Percentiles rank a stretch among this genome's conserved stretches.
Evolutionary conservation across 495 filamentous ascomycete genomes (phyloP).

Genomic region (Melanomma pulvis-pyrius): DNA sequence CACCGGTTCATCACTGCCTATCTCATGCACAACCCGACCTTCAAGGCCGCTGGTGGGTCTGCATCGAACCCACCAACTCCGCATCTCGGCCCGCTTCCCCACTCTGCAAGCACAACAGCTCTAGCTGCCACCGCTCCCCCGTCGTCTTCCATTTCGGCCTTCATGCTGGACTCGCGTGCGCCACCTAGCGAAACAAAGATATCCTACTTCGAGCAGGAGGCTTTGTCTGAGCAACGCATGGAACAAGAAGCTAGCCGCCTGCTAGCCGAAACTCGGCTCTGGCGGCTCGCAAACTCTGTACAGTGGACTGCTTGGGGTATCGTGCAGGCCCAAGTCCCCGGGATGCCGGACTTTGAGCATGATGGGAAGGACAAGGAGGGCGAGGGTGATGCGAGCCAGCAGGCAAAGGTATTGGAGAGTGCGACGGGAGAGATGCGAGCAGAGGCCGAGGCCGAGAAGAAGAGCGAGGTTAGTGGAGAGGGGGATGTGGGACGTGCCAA

Average conservation of each 20-base stretch:
- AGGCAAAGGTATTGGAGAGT: conserved; percentile 12
- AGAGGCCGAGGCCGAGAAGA: conserved; percentile 17
- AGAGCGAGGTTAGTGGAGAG: background rate
- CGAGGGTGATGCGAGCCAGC: background rate
- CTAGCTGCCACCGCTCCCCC: conserved; percentile 32
- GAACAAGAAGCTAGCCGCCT: conserved; percentile 69
- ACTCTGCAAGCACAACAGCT: conserved; percentile 37
- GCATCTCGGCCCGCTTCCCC: conserved; percentile 22
- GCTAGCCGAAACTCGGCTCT: conserved; percentile 75
- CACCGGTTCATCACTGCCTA: conserved; percentile 83
- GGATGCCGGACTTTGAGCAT: conserved; percentile 46
- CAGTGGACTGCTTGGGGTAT: conserved; percentile 97
- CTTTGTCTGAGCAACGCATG: conserved; percentile 56
- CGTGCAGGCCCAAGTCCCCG: conserved; percentile 85
- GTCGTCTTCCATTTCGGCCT: conserved; percentile 54
- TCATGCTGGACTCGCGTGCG: conserved; percentile 70
- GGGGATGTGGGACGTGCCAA: background rate
- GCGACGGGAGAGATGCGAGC: conserved; percentile 27
- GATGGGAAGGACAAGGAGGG: conserved; percentile 17
- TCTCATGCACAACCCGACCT: conserved; percentile 67
- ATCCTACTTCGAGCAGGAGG: conserved; percentile 53
- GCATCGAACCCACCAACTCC: conserved; percentile 58
- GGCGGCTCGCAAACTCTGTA: conserved; percentile 83
- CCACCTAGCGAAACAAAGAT: conserved; percentile 49
- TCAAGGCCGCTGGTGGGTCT: conserved; percentile 28